Conservation (phyloP, 495 filamentous ascomycete genomes). For the Entonaema liquescens region DNA sequence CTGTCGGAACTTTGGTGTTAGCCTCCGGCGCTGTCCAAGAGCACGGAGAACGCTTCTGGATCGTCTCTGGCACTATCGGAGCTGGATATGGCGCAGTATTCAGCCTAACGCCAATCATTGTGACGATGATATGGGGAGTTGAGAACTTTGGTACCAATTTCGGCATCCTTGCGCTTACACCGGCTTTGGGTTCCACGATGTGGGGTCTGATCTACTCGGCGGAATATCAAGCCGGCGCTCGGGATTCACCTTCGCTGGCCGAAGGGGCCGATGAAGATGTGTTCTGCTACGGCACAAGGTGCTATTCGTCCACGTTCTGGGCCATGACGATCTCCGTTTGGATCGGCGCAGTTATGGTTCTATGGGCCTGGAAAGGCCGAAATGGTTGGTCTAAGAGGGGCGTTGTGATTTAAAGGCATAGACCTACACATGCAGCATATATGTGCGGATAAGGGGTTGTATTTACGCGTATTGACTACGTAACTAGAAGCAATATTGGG, state of each 20-base stretch:
- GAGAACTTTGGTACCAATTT: constrained; percentile 99
- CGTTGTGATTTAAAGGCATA: constrained; percentile 66
- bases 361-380: constrained; percentile 80
- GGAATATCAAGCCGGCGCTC: constrained; percentile 75
- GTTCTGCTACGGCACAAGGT: constrained; percentile 76
- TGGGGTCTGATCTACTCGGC: constrained; percentile 86
- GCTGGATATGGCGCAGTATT: constrained; percentile 94
- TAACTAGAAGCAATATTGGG: constrained; percentile 7
- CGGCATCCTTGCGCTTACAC: constrained; percentile 92
- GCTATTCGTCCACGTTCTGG: constrained; percentile 83
- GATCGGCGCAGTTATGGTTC: constrained; percentile 76
- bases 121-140: constrained; percentile 95
- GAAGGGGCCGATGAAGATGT: constrained; percentile 53
- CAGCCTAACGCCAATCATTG: constrained; percentile 86
- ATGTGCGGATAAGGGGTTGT: constrained; percentile 2
- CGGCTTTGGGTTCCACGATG: constrained; percentile 81
- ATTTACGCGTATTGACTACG: not conserved
- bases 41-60: constrained; percentile 74
- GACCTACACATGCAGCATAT: not conserved
- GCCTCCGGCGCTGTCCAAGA: constrained; percentile 74
- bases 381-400: constrained; percentile 81
- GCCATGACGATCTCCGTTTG: constrained; percentile 79
- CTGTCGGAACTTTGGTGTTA: constrained; percentile 77
- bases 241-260: constrained; percentile 34
- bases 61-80: constrained; percentile 81